Evolutionary conservation across 2,329 filamentous ascomycete genomes (phyloP).

Genomic region (Mollisiaceae sp.): DNA sequence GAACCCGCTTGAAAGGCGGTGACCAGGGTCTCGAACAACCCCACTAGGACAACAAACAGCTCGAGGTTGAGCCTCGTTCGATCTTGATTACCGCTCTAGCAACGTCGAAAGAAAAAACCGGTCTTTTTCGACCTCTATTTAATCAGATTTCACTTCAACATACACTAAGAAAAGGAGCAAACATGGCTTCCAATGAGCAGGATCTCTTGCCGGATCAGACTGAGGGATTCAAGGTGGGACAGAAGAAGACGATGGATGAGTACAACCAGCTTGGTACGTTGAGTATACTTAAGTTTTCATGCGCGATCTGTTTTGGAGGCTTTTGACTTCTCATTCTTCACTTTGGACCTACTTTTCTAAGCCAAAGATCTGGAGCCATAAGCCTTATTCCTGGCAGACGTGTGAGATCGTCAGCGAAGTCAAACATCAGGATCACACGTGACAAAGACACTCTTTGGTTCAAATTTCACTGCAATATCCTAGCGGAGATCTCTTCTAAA

Average conservation of each 20-base stretch:
- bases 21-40: conserved; percentile 9
- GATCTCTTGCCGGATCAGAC: conserved; percentile 88
- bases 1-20: conserved; percentile 5
- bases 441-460: neutral
- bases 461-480: neutral
- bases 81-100: neutral
- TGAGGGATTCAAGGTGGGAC: conserved; percentile 95
- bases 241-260: conserved; percentile 97
- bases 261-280: conserved; percentile 89
- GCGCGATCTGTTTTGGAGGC: neutral
- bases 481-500: neutral
- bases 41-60: conserved; percentile 9
- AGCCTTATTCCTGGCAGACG: neutral
- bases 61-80: conserved; percentile 10
- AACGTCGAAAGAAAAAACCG: neutral
- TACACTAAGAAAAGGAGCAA: conserved; percentile 15
- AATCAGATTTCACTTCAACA: neutral
- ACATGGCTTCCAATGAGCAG: conserved; percentile 63
- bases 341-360: neutral
- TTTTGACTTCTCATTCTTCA: neutral
- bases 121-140: neutral
- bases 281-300: neutral
- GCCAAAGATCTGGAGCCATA: neutral
- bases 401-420: neutral
- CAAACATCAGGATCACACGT: conserved; percentile 5